A percentile compares a stretch with the other conserved stretches of the same genome.
phyloP scores from a whole-genome alignment of 1,284 basidiomycete genomes.

The Naganishia sp. region DNA sequence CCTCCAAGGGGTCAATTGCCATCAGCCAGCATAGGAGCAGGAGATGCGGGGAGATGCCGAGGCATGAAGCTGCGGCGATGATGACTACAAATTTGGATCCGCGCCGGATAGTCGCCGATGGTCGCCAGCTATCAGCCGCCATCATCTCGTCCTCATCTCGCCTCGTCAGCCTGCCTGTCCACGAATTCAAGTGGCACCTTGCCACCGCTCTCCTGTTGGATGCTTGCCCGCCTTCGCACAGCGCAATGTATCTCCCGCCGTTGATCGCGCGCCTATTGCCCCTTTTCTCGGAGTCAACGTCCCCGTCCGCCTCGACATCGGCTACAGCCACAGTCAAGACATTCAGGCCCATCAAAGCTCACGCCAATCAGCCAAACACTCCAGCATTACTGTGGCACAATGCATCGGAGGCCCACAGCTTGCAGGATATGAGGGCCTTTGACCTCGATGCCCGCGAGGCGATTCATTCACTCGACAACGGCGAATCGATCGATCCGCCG shows the following conservation, averaged over 20 bases:
- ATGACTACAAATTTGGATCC: neutral
- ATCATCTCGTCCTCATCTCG: neutral
- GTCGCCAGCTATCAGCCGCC: neutral
- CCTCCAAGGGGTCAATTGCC: too few species aligned
- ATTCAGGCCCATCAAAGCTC: constrained; percentile 33
- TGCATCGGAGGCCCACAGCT: constrained; percentile 1
- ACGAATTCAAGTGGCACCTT: neutral
- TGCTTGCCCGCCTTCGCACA: neutral
- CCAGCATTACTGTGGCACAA: constrained; percentile 30
- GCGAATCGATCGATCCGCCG: constrained; percentile 14
- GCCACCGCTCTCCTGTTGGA: neutral
- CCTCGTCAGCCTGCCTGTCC: neutral
- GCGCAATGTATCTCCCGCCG: constrained; percentile 26
- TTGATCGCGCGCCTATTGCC: constrained; percentile 23
- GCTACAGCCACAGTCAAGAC: constrained; percentile 10
- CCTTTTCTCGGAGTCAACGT: constrained; percentile 8
- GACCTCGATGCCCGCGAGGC: constrained; percentile 10
- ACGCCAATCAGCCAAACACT: constrained; percentile 23
- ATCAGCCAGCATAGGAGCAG: neutral
- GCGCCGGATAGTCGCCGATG: constrained; percentile 3
- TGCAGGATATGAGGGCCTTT: constrained; percentile 6
- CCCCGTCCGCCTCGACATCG: neutral
- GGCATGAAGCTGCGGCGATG: neutral
- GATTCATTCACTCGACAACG: neutral
- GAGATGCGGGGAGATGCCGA: neutral